Evolutionary conservation across 1,139 yeast species (phyloP), one percentile per base, ranked within the genome.

Genomic region (Hansenula lynferdii): DNA sequence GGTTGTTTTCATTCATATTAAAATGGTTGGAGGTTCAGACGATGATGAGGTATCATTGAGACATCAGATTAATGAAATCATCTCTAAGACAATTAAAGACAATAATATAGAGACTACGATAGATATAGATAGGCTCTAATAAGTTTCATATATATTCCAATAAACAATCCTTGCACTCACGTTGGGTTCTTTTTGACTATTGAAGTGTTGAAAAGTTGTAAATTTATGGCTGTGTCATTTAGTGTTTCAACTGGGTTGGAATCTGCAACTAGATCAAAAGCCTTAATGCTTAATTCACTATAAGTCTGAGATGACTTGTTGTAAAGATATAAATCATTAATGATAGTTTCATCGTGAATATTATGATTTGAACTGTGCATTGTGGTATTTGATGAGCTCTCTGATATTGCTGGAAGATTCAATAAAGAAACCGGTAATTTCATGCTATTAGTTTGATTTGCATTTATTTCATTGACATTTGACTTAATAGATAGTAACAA

Each of bases 121-220:
- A 26, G 87, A 80, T 45, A 73, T 81, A 28, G 73, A 73, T 43
- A 61, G 81, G 48, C 46, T 54, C 35, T 62, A 42, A 42, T 6
- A 1, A 15, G 6, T 4, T 4, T 15, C 5, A 14, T 22, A 73
- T 43, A 61, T 80, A 48, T 45, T 53, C 36, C 62, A 42, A 42
- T 6, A 3, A 14, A 8, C 11, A 8, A 14, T 22, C 25, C 12
- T 25, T 16, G 8, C 12, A 11, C 3, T 53, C 53, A 73, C 37
- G 70, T 65, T 1, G 89, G 90, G 50, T 85, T 85, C 51, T 78
- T 81, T 46, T 70, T 74, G 33, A 86, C 86, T 12, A 77, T 67
- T 36, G 80, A 76, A 1, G 92, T 81, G 49, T 84, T 92, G 57
- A 90, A 87, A 42, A 83, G 63, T 45, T 84, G 81, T 39, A 89